Conservation (phyloP, 2,329 filamentous ascomycete species). For the Botrytis fabae region DNA sequence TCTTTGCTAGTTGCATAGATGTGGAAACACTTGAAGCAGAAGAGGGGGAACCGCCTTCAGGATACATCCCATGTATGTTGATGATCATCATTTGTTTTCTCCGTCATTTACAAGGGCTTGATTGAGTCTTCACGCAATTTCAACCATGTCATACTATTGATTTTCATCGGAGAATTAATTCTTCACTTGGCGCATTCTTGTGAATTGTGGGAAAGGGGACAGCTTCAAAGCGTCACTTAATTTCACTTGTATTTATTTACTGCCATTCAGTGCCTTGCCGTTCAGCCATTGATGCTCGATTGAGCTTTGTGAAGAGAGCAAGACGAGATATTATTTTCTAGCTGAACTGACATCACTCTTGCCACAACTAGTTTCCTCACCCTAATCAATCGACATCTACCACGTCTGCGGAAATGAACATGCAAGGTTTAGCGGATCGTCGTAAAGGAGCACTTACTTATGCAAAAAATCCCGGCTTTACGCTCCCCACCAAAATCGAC, state of each 20-base stretch:
- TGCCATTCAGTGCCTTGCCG: neutral
- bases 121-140: neutral
- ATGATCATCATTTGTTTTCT: neutral
- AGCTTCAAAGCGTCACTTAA: conserved; percentile 1
- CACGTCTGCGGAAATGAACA: conserved; percentile 16
- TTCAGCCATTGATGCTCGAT: neutral
- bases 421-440: conserved; percentile 19
- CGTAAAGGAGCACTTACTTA: conserved; percentile 11
- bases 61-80: conserved; percentile 13
- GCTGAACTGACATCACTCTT: conserved; percentile 14
- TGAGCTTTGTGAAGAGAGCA: neutral
- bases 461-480: conserved; percentile 11
- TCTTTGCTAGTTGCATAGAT: conserved; percentile 14
- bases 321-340: neutral
- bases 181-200: neutral
- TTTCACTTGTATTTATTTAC: neutral
- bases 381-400: conserved; percentile 15
- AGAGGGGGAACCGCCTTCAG: conserved; percentile 12
- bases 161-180: conserved; percentile 5
- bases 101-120: neutral
- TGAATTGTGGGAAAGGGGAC: neutral
- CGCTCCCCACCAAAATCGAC: conserved; percentile 15
- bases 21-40: conserved; percentile 11
- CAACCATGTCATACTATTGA: neutral
- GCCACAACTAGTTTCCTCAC: conserved; percentile 19